phyloP scores from a whole-genome alignment of 805 yeast species.

The Nakazawaea populi region DNA sequence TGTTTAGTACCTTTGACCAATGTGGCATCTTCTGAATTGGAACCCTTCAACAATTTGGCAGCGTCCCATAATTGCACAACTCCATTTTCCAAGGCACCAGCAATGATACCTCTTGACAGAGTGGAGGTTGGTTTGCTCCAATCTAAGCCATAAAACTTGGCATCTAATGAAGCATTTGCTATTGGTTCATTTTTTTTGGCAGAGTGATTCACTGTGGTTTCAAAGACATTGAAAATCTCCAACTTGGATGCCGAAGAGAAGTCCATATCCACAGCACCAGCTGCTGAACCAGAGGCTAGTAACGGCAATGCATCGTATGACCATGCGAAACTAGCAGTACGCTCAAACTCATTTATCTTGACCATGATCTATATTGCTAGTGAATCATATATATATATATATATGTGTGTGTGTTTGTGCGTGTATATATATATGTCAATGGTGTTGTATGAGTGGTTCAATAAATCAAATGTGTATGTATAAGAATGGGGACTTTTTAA shows the following conservation, averaged over 20 bases:
- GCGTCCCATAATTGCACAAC: constrained; percentile 74
- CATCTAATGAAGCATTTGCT: constrained; percentile 40
- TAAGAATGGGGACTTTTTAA: not conserved
- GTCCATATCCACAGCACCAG: constrained; percentile 90
- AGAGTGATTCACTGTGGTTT: constrained; percentile 13
- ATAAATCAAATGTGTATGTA: no score
- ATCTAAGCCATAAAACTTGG: constrained; percentile 72
- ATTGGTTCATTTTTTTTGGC: constrained; percentile 26
- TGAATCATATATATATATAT: no score
- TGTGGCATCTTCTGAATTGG: constrained; percentile 36
- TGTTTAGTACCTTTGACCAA: constrained; percentile 54
- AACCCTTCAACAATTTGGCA: constrained; percentile 34
- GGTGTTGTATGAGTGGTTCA: not conserved
- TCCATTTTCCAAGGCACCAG: constrained; percentile 88
- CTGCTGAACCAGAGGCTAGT: constrained; percentile 88
- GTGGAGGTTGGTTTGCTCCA: constrained; percentile 63
- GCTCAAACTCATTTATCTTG: constrained; percentile 73
- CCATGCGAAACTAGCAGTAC: constrained; percentile 97
- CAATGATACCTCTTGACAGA: constrained; percentile 53
- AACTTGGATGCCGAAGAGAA: constrained; percentile 75
- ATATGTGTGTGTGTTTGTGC: no score
- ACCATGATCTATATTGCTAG: constrained; percentile 42
- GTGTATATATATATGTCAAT: no score
- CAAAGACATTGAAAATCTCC: constrained; percentile 71
- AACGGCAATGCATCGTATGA: constrained; percentile 69